Evolutionary conservation across 768 basidiomycete species (phyloP).

Genomic region (Calocybe gangraenosa): DNA sequence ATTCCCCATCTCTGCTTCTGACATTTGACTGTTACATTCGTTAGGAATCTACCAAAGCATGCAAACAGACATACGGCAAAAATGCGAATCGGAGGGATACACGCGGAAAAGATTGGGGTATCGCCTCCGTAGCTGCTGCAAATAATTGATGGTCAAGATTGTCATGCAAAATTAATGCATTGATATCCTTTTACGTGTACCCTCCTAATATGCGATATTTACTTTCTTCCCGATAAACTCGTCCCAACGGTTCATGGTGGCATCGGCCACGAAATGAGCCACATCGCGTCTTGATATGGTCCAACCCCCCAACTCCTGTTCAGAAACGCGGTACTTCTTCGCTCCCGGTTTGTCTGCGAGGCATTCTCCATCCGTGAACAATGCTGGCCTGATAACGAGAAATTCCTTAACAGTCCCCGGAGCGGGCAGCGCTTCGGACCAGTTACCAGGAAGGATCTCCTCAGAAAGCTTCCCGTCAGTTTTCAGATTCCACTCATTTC

Average conservation of each 20-base stretch:
- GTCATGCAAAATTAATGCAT: too few species aligned
- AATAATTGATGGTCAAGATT: too few species aligned
- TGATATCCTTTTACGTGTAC: too few species aligned
- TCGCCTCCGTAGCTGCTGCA: too few species aligned
- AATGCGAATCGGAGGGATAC: too few species aligned
- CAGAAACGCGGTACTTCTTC: conserved; percentile 38
- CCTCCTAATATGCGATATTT: conserved; percentile 26
- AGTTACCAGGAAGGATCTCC: conserved; percentile 37
- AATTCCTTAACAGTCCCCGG: conserved; percentile 40
- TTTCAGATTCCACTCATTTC: conserved; percentile 43
- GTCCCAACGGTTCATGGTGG: conserved; percentile 41
- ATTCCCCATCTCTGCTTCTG: too few species aligned
- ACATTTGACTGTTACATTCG: too few species aligned
- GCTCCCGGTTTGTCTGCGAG: conserved; percentile 26
- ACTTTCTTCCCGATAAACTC: conserved; percentile 49
- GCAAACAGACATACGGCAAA: too few species aligned
- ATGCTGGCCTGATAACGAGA: conserved; percentile 51
- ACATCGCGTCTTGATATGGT: conserved; percentile 62
- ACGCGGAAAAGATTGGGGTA: too few species aligned
- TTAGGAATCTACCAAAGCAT: too few species aligned
- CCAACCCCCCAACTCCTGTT: conserved; percentile 40
- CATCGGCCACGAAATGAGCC: conserved; percentile 59
- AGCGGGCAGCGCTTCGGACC: conserved; percentile 38
- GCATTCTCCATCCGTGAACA: conserved; percentile 57
- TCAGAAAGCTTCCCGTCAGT: conserved; percentile 33